These are phyloP conservation scores for Exobasidium rhododendri DNA, from an alignment of 1,284 basidiomycete genomes.

Conservation along the genomic window DNA sequence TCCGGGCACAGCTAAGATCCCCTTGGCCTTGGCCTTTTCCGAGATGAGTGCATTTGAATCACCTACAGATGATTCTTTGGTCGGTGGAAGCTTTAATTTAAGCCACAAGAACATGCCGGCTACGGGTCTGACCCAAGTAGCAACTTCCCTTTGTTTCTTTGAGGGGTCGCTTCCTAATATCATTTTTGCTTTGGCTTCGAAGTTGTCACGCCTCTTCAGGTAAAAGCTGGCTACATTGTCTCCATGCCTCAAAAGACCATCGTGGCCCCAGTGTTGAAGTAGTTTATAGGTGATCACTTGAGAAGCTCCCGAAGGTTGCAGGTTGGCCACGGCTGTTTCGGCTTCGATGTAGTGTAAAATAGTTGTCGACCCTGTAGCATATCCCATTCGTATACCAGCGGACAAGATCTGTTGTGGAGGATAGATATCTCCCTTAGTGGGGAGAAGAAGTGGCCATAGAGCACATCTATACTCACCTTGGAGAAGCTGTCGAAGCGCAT, in stretches of 20 bases:
- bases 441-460: too few relatives aligned
- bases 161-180: constrained; percentile 63
- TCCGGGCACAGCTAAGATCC: constrained; percentile 79
- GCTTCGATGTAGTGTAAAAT: constrained; percentile 73
- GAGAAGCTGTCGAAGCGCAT: constrained; percentile 61
- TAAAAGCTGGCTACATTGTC: constrained; percentile 72
- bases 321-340: constrained; percentile 67
- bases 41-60: constrained; percentile 77
- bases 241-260: constrained; percentile 74
- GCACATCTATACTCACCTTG: constrained; percentile 59
- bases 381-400: constrained; percentile 64
- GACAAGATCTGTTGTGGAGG: constrained; percentile 36
- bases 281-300: constrained; percentile 73
- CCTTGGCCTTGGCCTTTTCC: constrained; percentile 72
- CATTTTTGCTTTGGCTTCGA: constrained; percentile 71
- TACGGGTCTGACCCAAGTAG: constrained; percentile 72
- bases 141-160: constrained; percentile 22
- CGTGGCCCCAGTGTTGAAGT: constrained; percentile 66
- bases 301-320: constrained; percentile 68
- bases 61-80: constrained; percentile 48
- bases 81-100: constrained; percentile 44
- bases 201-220: constrained; percentile 70
- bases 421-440: too few relatives aligned
- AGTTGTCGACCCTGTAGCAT: constrained; percentile 72
- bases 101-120: constrained; percentile 64